Base-by-base conservation (phyloP, 805 yeast genomes). In the Limtongia smithiae region DNA sequence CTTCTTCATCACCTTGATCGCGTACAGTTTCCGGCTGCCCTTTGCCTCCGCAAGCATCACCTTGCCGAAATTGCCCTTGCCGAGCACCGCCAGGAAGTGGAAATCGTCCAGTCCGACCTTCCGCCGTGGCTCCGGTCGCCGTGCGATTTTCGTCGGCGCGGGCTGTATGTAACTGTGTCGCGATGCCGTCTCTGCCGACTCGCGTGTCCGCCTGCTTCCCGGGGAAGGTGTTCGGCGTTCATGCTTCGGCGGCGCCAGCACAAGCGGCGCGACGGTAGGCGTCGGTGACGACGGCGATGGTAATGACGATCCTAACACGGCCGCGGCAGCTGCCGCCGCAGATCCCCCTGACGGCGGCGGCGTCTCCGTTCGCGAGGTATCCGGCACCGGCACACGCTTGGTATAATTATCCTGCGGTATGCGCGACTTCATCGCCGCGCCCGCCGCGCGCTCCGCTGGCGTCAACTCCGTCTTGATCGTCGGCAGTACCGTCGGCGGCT, bases 41-140 rank as follows among this genome's bases (percentile, higher is more conserved):
- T 91, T 82, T 14, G 96, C 85, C 69, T 91, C 96, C 1, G 97
- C 97, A 59, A 93, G 77, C 90, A 93, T 87, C 48, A 93, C 98
- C 65, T 93, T 93, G 69, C 99, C 99, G 67, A 93, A 93, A 67
- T 93, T 93, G 71, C 99, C 99, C 66, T 90, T 93, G 61, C 99
- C 99, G 50, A 93, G 76, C 8, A 93, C 98, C 8, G 97, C 95
- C 59, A 93, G 70, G 63, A 93, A 85, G 60, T 87, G 84, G 75
- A 93, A 93, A 68, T 93, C 97, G 66, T 93, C 97, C 49, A 93
- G 75, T 0, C 98, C 97, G 48, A 90, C 65, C 62, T 71, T 68
- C 20, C 59, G 58, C 33, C 80, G 67, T 82, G 46, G 28, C 18
- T 83, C 62, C 84, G 80, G n/a, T 59, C 87, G 80, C 37, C 30